These are phyloP conservation scores for Citrullus mucosospermus DNA, from an alignment of 306 rosid genomes.

Conservation along the genomic window DNA sequence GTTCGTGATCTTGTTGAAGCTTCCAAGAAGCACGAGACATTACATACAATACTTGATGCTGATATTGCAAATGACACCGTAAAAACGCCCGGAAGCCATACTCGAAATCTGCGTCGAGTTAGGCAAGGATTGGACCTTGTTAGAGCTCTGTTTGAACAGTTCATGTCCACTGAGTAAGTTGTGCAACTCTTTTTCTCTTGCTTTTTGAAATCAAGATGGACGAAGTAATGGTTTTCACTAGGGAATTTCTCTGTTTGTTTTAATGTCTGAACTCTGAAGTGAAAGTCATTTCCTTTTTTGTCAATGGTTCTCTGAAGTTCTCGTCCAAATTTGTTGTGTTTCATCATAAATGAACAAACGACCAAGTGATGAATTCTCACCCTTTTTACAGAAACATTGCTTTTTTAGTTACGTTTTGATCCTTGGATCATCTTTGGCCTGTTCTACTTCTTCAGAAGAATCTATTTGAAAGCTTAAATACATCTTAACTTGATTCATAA, in stretches of 20 bases:
- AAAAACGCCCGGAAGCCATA: conserved; percentile 58
- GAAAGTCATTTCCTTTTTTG: neutral
- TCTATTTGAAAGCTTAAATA: no score
- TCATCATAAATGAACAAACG: neutral
- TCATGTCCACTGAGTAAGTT: conserved; percentile 47
- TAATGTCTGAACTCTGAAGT: no score
- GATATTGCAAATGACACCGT: conserved; percentile 52
- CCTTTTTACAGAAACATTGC: neutral
- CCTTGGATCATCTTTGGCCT: neutral
- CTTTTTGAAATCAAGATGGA: neutral
- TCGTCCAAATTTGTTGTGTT: neutral
- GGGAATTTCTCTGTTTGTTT: no score
- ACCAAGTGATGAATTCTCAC: neutral
- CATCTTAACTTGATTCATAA: no score
- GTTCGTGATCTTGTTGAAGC: conserved; percentile 59
- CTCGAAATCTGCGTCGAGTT: conserved; percentile 87
- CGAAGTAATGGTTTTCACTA: no score
- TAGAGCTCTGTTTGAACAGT: conserved; percentile 67
- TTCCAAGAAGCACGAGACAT: conserved; percentile 36
- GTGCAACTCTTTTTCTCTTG: neutral
- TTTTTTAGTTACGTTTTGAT: neutral
- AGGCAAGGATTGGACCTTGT: conserved; percentile 91
- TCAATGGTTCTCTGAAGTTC: neutral
- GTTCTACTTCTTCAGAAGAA: neutral
- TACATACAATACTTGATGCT: conserved; percentile 36